Evolutionary conservation across 2,329 filamentous ascomycete genomes (phyloP).

Genomic region (Penicillium nordicum): DNA sequence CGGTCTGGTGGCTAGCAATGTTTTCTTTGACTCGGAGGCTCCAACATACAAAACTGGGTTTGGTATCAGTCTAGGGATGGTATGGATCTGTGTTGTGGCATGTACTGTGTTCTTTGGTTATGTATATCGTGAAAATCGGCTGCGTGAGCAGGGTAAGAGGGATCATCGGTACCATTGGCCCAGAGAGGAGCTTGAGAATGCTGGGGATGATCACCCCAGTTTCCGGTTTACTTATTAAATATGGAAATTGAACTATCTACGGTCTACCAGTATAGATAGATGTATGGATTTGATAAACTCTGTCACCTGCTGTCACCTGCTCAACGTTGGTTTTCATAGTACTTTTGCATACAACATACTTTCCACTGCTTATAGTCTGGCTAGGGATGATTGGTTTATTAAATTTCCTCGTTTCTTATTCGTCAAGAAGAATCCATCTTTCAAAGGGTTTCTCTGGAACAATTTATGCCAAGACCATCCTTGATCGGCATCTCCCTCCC

Average conservation of each 20-base stretch:
- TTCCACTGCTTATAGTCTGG: neutral
- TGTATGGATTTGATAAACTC: neutral
- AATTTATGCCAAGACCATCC: neutral
- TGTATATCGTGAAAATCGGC: conserved; percentile 37
- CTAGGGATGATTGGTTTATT: neutral
- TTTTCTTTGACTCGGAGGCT: conserved; percentile 31
- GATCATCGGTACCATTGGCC: conserved; percentile 35
- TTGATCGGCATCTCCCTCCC: conserved; percentile 6
- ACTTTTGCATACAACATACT: neutral
- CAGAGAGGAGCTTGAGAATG: conserved; percentile 36
- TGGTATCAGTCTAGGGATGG: conserved; percentile 28
- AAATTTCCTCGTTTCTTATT: neutral
- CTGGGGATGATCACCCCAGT: conserved; percentile 41
- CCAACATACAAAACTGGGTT: conserved; percentile 29
- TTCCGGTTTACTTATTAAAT: conserved; percentile 37
- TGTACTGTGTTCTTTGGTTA: conserved; percentile 32
- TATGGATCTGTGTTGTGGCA: conserved; percentile 35
- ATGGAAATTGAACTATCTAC: neutral
- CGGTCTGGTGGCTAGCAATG: conserved; percentile 36
- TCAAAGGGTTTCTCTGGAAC: neutral
- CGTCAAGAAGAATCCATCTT: neutral
- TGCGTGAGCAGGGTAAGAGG: conserved; percentile 34
- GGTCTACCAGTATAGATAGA: neutral
- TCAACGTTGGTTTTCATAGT: neutral
- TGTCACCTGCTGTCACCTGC: neutral